These are phyloP conservation scores for Urostyla sp. DNA, from an alignment of 73 alveolate genomes.

Conservation along the genomic window DNA sequence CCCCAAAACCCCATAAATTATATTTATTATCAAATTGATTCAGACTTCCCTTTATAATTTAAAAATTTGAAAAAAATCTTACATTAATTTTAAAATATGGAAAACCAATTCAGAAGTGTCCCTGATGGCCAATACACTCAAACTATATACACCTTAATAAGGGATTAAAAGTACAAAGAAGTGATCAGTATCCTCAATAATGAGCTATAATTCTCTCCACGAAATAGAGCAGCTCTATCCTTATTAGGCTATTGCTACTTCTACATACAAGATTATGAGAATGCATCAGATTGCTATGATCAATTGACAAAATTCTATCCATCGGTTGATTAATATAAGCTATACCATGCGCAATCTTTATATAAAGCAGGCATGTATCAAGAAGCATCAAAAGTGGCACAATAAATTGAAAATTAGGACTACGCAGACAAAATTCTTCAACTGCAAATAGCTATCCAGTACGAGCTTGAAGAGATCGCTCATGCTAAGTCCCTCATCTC, in stretches of 20 bases:
- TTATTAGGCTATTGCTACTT: conserved; percentile 95
- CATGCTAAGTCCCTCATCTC: conserved; percentile 88
- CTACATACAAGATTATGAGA: conserved; percentile 88
- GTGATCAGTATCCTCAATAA: conserved; percentile 75
- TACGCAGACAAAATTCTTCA: conserved; percentile 77
- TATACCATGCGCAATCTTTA: conserved; percentile 80
- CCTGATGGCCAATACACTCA: conserved; percentile 91
- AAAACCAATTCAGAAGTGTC: conserved; percentile 72
- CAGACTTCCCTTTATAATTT: conserved; percentile 26
- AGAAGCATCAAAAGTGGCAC: conserved; percentile 90
- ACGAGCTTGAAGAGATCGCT: conserved; percentile 88
- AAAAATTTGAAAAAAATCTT: conserved; percentile 3
- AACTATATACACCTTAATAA: conserved; percentile 78
- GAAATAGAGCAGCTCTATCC: conserved; percentile 93
- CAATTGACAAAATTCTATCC: conserved; percentile 88
- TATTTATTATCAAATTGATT: too few species aligned
- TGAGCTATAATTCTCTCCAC: conserved; percentile 85
- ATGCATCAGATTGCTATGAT: conserved; percentile 94
- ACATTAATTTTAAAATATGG: conserved; percentile 51
- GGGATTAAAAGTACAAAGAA: conserved; percentile 84
- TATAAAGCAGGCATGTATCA: conserved; percentile 81
- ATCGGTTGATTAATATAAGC: conserved; percentile 71
- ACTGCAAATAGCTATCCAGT: conserved; percentile 87
- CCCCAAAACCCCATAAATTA: conserved; percentile 62
- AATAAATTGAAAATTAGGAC: conserved; percentile 75